These are phyloP conservation scores for Geotrichum klebahnii DNA, from an alignment of 1,139 yeast species.

Conservation along the genomic window DNA sequence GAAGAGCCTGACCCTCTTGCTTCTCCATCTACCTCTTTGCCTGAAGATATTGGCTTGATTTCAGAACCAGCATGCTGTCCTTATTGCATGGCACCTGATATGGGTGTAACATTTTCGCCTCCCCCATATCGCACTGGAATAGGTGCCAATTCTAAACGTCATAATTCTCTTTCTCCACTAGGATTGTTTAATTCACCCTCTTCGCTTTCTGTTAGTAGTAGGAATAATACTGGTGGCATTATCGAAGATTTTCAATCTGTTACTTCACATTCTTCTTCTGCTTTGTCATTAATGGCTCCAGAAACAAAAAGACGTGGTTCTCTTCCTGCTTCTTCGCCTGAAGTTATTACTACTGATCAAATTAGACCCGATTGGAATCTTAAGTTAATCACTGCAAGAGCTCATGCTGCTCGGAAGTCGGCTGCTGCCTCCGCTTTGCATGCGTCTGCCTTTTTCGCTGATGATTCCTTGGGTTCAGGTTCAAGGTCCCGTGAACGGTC, in stretches of 20 bases:
- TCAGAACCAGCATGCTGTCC: slow-evolving; percentile 92
- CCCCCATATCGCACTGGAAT: slow-evolving; percentile 45
- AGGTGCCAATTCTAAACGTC: slow-evolving; percentile 7
- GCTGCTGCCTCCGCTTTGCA: slow-evolving; percentile 95
- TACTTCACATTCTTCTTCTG: neutral
- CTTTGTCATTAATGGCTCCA: neutral
- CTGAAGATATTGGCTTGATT: slow-evolving; percentile 57
- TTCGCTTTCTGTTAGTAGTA: neutral
- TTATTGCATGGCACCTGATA: slow-evolving; percentile 82
- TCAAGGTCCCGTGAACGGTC: neutral
- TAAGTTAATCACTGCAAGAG: slow-evolving; percentile 64
- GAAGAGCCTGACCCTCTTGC: slow-evolving; percentile 13
- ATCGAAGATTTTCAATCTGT: neutral
- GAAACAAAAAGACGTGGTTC: slow-evolving; percentile 27
- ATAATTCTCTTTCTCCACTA: neutral
- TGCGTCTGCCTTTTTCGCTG: slow-evolving; percentile 64
- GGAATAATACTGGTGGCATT: neutral
- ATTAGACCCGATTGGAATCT: slow-evolving; percentile 93
- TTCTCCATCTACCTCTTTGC: slow-evolving; percentile 6
- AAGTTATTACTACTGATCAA: slow-evolving; percentile 70
- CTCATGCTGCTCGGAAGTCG: slow-evolving; percentile 74
- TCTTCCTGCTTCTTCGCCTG: slow-evolving; percentile 38
- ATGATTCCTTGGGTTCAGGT: slow-evolving; percentile 23
- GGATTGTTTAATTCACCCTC: neutral
- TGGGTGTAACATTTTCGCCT: slow-evolving; percentile 76